Evolutionary conservation across 2,329 filamentous ascomycete genomes (phyloP).

Genomic region (Aspergillus sp.): DNA sequence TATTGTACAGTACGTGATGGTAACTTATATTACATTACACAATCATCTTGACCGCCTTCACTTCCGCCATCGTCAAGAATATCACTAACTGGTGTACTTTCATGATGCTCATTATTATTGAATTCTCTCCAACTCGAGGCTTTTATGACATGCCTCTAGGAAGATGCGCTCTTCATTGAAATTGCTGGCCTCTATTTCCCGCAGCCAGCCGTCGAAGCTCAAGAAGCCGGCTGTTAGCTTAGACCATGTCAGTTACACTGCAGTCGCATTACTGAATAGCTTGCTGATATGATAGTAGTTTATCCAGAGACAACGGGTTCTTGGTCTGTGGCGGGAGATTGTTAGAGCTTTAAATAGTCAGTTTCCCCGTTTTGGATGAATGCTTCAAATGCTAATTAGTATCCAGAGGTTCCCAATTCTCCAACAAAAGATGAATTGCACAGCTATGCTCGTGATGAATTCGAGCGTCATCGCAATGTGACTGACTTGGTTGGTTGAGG

Average conservation of each 20-base stretch:
- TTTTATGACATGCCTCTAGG: conserved; percentile 1
- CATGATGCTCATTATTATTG: background rate
- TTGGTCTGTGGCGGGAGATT: conserved; percentile 41
- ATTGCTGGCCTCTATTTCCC: conserved; percentile 25
- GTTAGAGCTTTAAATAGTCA: conserved; percentile 36
- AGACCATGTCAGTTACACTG: conserved; percentile 31
- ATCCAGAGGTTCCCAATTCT: conserved; percentile 36
- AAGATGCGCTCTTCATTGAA: conserved; percentile 25
- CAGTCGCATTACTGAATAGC: background rate
- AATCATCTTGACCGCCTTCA: conserved; percentile 6
- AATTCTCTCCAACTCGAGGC: background rate
- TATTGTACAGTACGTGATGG: conserved; percentile 1
- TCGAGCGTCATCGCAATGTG: conserved; percentile 39
- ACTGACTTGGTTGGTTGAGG: conserved; percentile 33
- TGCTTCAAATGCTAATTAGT: background rate
- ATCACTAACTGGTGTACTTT: background rate
- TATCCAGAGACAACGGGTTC: conserved; percentile 37
- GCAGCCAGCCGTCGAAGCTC: conserved; percentile 25
- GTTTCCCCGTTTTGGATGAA: conserved; percentile 1
- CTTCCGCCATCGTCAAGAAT: conserved; percentile 2
- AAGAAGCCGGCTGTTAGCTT: conserved; percentile 33
- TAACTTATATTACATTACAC: background rate
- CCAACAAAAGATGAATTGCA: conserved; percentile 36
- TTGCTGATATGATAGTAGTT: conserved; percentile 25
- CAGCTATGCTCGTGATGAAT: conserved; percentile 40